phyloP scores from a whole-genome alignment of 345 rosid species.

The Ailanthus altissimus region DNA sequence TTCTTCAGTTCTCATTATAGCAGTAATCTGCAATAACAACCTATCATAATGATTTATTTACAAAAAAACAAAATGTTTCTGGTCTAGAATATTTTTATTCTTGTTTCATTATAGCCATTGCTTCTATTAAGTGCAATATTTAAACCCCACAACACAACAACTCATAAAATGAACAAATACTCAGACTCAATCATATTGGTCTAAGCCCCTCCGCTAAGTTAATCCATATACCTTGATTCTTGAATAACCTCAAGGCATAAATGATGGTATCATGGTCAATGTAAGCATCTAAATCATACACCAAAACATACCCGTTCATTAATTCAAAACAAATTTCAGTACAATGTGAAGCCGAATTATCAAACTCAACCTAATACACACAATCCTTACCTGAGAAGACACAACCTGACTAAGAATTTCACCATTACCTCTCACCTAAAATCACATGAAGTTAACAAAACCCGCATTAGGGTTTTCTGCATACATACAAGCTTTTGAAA shows the following conservation, averaged over 20 bases:
- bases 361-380: slow-evolving; percentile 12
- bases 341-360: not conserved
- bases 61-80: not conserved
- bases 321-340: not conserved
- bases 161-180: not conserved
- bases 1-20: not conserved
- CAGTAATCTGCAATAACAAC: not conserved
- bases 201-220: not conserved
- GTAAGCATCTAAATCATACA: not conserved
- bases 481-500: no score
- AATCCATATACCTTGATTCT: not conserved
- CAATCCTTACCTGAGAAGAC: slow-evolving; percentile 78
- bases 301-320: no score
- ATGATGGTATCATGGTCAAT: not conserved
- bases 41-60: not conserved
- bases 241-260: not conserved
- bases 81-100: not conserved
- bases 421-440: slow-evolving; percentile 83
- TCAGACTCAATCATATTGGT: not conserved
- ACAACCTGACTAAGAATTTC: slow-evolving; percentile 89
- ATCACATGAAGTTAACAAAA: not conserved
- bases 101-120: not conserved
- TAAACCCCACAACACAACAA: not conserved
- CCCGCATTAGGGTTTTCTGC: no score
- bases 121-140: not conserved